Base-by-base conservation (phyloP, 495 filamentous ascomycete species). In the Hyaloscypha hepaticicola region DNA sequence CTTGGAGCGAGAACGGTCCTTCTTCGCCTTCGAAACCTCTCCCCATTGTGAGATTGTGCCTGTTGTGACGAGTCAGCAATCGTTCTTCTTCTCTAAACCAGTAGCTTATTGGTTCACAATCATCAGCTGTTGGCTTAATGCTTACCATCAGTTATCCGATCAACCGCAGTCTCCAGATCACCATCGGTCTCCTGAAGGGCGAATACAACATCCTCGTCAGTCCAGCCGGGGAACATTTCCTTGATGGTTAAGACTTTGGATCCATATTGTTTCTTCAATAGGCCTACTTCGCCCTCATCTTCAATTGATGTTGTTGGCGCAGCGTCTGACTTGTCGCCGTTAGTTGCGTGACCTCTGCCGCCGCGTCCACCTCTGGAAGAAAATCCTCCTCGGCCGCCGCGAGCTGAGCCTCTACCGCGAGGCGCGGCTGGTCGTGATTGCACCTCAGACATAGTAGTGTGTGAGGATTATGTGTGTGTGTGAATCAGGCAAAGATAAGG, bases 41-140 rank as follows among this genome's bases (percentile, higher is more conserved):
- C 88, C 90, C 90, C 96, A 99, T 81, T 94, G 92, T 66, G 92
- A 87, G 69, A 96, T 89, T 61, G 87, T 88, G 68, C 94, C 94
- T 97, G 72, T 5, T 5, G 52, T 61, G 1, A 41, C 9, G n/a
- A 45, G 14, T 64, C 68, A 55, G 58, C 60, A 61, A 63, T 19
- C 59, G 72, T 80, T 72, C 80, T 96, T 95, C 95, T 77, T 97
- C 90, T 67, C 87, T 89, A 71, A 98, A 97, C 76, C 90, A 88
- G 71, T 90, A 87, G 79, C 91, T 92, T 69, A 93, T 88, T 67
- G 84, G 79, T 70, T 90, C 85, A 59, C 96, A 82, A 74, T 97
- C 91, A 70, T 93, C 94, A 72, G 92, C 84, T 41, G 90, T 79
- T 99, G 41, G 38, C 48, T 55, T 9, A 63, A 22, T 58, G 72